These are phyloP conservation scores for Evernia prunastri DNA, from an alignment of 495 filamentous ascomycete genomes.

Conservation along the genomic window DNA sequence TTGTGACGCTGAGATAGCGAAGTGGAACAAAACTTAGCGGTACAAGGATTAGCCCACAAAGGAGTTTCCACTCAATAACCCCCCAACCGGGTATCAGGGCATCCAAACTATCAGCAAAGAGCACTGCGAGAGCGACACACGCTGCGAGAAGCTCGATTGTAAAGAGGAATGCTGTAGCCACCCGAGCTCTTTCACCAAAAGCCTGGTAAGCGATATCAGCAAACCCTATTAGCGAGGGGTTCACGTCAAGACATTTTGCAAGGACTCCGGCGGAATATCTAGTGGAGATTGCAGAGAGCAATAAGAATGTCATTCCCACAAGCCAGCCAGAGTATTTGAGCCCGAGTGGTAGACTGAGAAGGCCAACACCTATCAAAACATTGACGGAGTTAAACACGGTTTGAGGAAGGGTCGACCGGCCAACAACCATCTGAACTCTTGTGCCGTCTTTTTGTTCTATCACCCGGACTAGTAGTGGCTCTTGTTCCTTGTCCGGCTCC, in stretches of 20 bases:
- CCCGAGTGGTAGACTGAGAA: conserved; percentile 83
- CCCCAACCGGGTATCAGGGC: conserved; percentile 69
- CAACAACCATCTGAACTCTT: conserved; percentile 71
- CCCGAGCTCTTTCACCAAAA: conserved; percentile 75
- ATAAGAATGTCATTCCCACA: conserved; percentile 68
- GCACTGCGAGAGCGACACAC: conserved; percentile 83
- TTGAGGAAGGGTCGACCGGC: conserved; percentile 89
- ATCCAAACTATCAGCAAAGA: conserved; percentile 87
- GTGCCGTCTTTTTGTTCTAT: conserved; percentile 82
- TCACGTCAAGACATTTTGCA: conserved; percentile 82
- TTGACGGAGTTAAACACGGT: conserved; percentile 97
- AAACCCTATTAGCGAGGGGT: conserved; percentile 76
- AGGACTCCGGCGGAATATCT: conserved; percentile 82
- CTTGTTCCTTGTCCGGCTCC: conserved; percentile 56
- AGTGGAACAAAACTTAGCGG: conserved; percentile 84
- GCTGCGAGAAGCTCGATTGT: conserved; percentile 81
- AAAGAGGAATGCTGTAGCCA: conserved; percentile 79
- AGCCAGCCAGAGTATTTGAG: conserved; percentile 90
- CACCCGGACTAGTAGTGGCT: conserved; percentile 77
- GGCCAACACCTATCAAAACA: conserved; percentile 83
- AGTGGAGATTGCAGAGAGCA: conserved; percentile 66
- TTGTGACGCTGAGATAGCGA: conserved; percentile 79
- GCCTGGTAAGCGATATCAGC: conserved; percentile 90
- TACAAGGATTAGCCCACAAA: conserved; percentile 73
- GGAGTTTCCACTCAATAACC: conserved; percentile 73